These are phyloP conservation scores for Geosmithia flava DNA, from an alignment of 2,329 filamentous ascomycete genomes.

Conservation along the genomic window DNA sequence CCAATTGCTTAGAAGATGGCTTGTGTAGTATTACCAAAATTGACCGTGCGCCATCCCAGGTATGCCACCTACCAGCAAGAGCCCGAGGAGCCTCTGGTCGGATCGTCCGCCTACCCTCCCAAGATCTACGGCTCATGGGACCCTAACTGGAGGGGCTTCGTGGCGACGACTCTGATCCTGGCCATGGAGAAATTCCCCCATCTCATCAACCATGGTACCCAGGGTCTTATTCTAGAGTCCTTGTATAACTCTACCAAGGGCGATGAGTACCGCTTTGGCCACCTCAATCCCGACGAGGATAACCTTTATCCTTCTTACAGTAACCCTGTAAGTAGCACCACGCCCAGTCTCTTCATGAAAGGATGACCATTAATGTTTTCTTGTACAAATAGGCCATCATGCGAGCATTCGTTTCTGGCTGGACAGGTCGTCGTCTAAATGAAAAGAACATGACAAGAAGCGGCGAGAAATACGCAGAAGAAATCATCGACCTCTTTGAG, in stretches of 20 bases:
- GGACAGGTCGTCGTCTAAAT: constrained; percentile 39
- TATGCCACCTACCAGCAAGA: constrained; percentile 41
- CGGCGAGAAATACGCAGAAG: constrained; percentile 41
- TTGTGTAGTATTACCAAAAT: no score
- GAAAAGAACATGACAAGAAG: constrained; percentile 46
- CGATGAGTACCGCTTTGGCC: constrained; percentile 48
- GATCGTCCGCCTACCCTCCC: constrained; percentile 34
- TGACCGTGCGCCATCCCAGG: no score
- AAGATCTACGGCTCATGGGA: constrained; percentile 46
- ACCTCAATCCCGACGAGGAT: constrained; percentile 35
- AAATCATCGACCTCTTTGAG: constrained; percentile 44
- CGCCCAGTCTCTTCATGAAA: constrained; percentile 15
- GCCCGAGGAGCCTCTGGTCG: constrained; percentile 45
- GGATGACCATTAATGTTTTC: not conserved
- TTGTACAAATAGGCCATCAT: constrained; percentile 32
- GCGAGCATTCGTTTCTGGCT: constrained; percentile 48
- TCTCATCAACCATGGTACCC: constrained; percentile 23
- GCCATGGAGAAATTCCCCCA: constrained; percentile 44
- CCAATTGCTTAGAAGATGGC: no score
- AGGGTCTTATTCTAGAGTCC: constrained; percentile 35
- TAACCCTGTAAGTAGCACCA: constrained; percentile 27
- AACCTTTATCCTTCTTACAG: constrained; percentile 52
- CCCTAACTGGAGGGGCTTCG: constrained; percentile 52
- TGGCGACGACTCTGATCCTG: constrained; percentile 45
- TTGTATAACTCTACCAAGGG: constrained; percentile 43